Evolutionary conservation across 208 protist genomes (phyloP).

Genomic region (Wallacemonas collosoma): DNA sequence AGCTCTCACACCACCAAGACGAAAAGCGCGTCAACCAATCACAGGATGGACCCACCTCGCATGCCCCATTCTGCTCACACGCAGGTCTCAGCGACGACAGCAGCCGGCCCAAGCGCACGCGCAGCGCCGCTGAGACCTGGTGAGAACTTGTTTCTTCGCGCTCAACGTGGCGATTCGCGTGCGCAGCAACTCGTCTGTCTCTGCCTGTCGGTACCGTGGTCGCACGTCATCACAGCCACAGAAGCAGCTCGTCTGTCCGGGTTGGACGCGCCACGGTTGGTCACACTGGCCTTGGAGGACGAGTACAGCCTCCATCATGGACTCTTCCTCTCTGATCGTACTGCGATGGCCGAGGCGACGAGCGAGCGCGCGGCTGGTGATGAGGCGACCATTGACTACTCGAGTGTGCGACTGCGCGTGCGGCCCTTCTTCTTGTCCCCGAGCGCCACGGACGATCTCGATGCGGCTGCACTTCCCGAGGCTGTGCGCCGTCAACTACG

Average conservation of each 20-base stretch:
- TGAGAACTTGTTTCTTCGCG: neutral
- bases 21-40: too few relatives aligned
- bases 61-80: too few relatives aligned
- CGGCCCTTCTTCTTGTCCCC: slow-evolving; percentile 79
- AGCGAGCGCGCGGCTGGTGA: neutral
- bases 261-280: neutral
- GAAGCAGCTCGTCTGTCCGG: neutral
- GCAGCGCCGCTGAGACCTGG: neutral
- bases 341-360: too few relatives aligned
- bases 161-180: neutral
- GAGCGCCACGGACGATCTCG: slow-evolving; percentile 45
- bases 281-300: neutral
- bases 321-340: neutral
- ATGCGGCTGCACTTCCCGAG: slow-evolving; percentile 22
- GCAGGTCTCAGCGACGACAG: too few relatives aligned
- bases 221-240: neutral
- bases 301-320: neutral
- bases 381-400: neutral
- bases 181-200: slow-evolving; percentile 14
- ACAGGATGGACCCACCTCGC: too few relatives aligned
- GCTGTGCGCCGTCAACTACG: slow-evolving; percentile 40
- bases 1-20: neutral
- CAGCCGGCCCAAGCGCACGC: too few relatives aligned
- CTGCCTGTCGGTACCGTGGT: slow-evolving; percentile 11
- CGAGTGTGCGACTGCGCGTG: slow-evolving; percentile 37